These are phyloP conservation scores for Hysterium pulicare DNA, from an alignment of 2,329 filamentous ascomycete genomes.

Conservation along the genomic window DNA sequence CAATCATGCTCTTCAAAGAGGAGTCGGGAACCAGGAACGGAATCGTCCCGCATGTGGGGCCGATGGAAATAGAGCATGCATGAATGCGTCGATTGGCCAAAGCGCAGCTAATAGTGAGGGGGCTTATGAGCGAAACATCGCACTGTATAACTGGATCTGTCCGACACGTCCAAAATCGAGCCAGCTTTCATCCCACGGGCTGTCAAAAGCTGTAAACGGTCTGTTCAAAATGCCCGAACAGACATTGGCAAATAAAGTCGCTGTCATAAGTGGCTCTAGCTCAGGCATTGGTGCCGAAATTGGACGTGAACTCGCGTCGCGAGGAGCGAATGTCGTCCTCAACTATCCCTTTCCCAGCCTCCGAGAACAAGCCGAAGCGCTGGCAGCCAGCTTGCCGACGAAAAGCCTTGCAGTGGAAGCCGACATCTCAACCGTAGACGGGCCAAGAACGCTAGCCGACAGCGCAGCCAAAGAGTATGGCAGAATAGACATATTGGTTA, in stretches of 20 bases:
- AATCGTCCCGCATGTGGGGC: no score
- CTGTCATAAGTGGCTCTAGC: slow-evolving; percentile 46
- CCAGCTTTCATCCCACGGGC: no score
- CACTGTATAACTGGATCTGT: no score
- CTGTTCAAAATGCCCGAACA: neutral
- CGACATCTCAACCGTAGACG: slow-evolving; percentile 28
- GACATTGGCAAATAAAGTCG: slow-evolving; percentile 21
- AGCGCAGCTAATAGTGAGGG: no score
- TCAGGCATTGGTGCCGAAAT: slow-evolving; percentile 46
- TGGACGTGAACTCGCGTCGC: slow-evolving; percentile 39
- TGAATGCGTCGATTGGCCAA: no score
- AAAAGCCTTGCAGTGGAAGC: slow-evolving; percentile 39
- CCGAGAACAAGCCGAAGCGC: slow-evolving; percentile 24
- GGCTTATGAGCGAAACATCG: no score
- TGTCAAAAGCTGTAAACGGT: no score
- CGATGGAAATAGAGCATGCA: no score
- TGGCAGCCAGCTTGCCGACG: slow-evolving; percentile 27
- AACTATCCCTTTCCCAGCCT: slow-evolving; percentile 45
- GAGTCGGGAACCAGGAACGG: no score
- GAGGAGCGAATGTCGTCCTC: slow-evolving; percentile 45
- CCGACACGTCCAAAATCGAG: no score
- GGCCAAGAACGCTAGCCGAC: slow-evolving; percentile 5
- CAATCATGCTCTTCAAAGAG: no score
- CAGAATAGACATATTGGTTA: slow-evolving; percentile 41
- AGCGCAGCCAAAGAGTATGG: slow-evolving; percentile 23